These are phyloP conservation scores for Grigorovia jiainica DNA, from an alignment of 805 yeast species.

Conservation along the genomic window DNA sequence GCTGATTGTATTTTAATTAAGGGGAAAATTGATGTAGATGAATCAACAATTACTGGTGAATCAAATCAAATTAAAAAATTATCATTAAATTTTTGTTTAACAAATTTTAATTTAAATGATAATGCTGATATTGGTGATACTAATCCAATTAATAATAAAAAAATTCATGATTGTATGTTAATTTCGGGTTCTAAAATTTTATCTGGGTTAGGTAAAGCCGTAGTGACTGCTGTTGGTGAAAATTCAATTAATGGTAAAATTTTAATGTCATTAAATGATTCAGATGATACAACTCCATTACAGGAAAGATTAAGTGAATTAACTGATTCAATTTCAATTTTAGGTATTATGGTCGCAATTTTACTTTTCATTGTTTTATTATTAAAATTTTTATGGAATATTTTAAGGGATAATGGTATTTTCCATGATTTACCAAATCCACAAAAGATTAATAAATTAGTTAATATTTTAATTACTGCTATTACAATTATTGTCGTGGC, in stretches of 20 bases:
- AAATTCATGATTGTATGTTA: constrained; percentile 63
- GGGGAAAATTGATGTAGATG: constrained; percentile 84
- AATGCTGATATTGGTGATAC: constrained; percentile 10
- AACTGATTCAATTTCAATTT: constrained; percentile 92
- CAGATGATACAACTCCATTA: constrained; percentile 79
- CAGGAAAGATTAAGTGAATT: constrained; percentile 71
- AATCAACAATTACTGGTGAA: constrained; percentile 90
- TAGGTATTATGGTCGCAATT: constrained; percentile 79
- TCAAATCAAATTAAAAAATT: constrained; percentile 68
- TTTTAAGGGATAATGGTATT: constrained; percentile 37
- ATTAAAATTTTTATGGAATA: constrained; percentile 56
- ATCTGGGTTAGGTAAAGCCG: constrained; percentile 76
- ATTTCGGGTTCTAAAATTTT: constrained; percentile 86
- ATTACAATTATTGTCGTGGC: constrained; percentile 94
- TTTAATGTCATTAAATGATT: constrained; percentile 67
- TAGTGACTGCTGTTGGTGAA: constrained; percentile 85
- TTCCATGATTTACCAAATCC: constrained; percentile 44
- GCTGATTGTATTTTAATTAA: constrained; percentile 71
- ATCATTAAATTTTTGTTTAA: constrained; percentile 39
- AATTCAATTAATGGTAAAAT: constrained; percentile 89
- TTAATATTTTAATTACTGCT: constrained; percentile 82
- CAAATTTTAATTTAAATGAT: constrained; percentile 19
- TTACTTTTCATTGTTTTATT: constrained; percentile 74
- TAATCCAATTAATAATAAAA: constrained; percentile 4
- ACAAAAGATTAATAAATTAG: constrained; percentile 72